Evolutionary conservation across 2,329 filamentous ascomycete species (phyloP).

Genomic region (Dendrostoma leiphaemia): DNA sequence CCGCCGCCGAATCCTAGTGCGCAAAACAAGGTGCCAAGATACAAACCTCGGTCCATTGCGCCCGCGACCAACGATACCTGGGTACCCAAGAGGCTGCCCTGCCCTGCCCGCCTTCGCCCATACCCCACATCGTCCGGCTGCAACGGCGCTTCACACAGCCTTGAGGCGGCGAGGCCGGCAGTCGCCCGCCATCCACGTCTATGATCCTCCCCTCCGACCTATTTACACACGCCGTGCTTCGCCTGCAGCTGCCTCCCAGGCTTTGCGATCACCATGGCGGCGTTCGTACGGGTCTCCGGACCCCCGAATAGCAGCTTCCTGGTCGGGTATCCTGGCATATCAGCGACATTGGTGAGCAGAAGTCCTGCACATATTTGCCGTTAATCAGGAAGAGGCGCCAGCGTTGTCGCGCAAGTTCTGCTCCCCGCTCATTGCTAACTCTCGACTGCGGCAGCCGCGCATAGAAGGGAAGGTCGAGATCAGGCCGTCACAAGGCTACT

Average conservation of each 20-base stretch:
- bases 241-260: slow-evolving; percentile 5
- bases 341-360: slow-evolving; percentile 83
- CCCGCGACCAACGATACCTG: not conserved
- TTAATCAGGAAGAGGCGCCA: not conserved
- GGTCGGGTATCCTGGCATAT: slow-evolving; percentile 96
- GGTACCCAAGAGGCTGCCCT: slow-evolving; percentile 6
- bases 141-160: slow-evolving; percentile 17
- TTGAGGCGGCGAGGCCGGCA: slow-evolving; percentile 24
- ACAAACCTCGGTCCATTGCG: too few relatives aligned
- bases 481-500: slow-evolving; percentile 78
- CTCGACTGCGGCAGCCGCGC: slow-evolving; percentile 65
- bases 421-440: slow-evolving; percentile 11
- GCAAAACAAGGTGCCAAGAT: too few relatives aligned
- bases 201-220: slow-evolving; percentile 27
- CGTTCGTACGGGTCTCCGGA: slow-evolving; percentile 93
- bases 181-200: slow-evolving; percentile 20
- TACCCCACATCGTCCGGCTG: slow-evolving; percentile 19
- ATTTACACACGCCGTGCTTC: slow-evolving; percentile 1
- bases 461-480: slow-evolving; percentile 99
- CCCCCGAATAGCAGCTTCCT: slow-evolving; percentile 96
- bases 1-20: too few relatives aligned
- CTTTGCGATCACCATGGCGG: slow-evolving; percentile 52
- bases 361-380: slow-evolving; percentile 8
- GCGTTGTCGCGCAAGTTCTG: slow-evolving; percentile 12
- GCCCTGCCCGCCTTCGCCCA: not conserved